Evolutionary conservation across 257 asterid species (phyloP).

Genomic region (Solanum piurae): DNA sequence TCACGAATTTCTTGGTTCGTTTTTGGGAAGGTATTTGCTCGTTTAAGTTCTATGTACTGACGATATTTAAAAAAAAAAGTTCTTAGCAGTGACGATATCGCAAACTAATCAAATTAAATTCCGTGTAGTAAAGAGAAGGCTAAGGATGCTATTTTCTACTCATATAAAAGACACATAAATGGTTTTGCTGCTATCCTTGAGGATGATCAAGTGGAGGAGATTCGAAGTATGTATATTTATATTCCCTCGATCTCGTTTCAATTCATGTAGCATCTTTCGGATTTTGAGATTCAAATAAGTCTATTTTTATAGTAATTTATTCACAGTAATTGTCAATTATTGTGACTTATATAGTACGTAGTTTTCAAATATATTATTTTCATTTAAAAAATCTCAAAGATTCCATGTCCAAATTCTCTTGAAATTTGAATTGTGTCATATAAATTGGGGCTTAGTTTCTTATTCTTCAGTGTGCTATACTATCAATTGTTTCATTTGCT

Average conservation of each 20-base stretch:
- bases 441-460: not conserved
- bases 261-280: no score
- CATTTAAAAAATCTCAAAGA: not conserved
- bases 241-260: not conserved
- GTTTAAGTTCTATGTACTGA: not conserved
- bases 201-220: constrained; percentile 48
- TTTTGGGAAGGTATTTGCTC: constrained; percentile 46
- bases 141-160: constrained; percentile 49
- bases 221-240: constrained; percentile 26
- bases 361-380: no score
- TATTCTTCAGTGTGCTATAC: rapidly evolving
- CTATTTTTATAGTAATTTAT: no score
- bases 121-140: constrained; percentile 36
- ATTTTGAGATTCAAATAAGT: no score
- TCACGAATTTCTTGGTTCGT: constrained; percentile 37
- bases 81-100: not conserved
- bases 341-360: not conserved
- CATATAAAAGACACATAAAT: constrained; percentile 49
- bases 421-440: no score
- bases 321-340: not conserved
- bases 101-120: not conserved
- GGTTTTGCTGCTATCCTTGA: constrained; percentile 75
- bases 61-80: not conserved
- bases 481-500: not conserved
- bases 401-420: not conserved